Conservation (phyloP, 306 rosid genomes). For the Vigna mungo region DNA sequence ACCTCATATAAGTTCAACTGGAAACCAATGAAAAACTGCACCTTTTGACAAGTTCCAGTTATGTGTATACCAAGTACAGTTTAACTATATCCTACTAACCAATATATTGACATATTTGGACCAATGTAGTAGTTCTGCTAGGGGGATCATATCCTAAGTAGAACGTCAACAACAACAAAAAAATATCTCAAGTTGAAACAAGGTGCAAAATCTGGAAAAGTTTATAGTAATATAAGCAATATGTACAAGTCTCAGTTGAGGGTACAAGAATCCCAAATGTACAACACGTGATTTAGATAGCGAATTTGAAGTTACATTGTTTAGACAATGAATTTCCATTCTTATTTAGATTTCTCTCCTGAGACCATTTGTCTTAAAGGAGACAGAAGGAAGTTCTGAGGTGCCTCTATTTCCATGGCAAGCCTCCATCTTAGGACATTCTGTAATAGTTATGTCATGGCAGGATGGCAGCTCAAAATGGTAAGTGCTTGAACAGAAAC, state of each 20-base stretch:
- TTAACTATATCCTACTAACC: background rate
- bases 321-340: background rate
- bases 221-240: background rate
- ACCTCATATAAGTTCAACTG: background rate
- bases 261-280: background rate
- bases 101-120: background rate
- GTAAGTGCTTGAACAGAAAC: slow-evolving; percentile 17
- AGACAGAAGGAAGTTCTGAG: slow-evolving; percentile 1
- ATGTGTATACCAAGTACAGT: background rate
- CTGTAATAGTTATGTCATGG: slow-evolving; percentile 1
- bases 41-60: background rate
- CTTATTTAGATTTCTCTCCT: background rate
- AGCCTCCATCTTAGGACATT: slow-evolving; percentile 42
- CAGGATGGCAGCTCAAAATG: background rate
- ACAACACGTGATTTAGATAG: background rate
- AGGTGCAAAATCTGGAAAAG: background rate
- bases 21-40: background rate
- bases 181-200: background rate
- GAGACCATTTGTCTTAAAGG: slow-evolving; percentile 2
- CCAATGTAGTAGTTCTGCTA: background rate
- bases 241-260: background rate
- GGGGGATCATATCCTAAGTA: background rate
- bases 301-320: background rate
- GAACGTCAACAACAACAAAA: background rate
- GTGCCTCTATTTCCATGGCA: slow-evolving; percentile 22